These are phyloP conservation scores for Fusarium sp. DNA, from an alignment of 2,329 filamentous ascomycete species.

Conservation along the genomic window DNA sequence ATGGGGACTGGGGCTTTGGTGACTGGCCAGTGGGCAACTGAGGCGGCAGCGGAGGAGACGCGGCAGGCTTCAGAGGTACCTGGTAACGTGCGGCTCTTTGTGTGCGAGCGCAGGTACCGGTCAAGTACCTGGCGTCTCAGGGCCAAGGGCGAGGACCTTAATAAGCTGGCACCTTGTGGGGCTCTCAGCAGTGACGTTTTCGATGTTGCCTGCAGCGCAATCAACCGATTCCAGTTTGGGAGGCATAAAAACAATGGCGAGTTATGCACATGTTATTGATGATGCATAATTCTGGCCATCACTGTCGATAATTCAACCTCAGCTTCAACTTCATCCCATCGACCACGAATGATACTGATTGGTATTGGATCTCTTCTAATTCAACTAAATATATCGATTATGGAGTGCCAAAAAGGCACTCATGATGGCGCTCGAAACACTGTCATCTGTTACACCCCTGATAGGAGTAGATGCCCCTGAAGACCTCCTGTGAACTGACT, in stretches of 20 bases:
- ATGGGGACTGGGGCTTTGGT: conserved; percentile 37
- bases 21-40: conserved; percentile 36
- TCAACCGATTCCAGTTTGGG: not conserved
- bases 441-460: not conserved
- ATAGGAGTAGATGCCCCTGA: not conserved
- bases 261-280: conserved; percentile 17
- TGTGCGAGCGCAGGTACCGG: conserved; percentile 38
- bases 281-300: not conserved
- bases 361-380: not conserved
- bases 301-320: not conserved
- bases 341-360: not conserved
- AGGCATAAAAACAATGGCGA: conserved; percentile 16
- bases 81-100: not conserved
- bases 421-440: not conserved
- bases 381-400: not conserved
- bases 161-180: conserved; percentile 38
- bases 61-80: conserved; percentile 35
- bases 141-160: conserved; percentile 16
- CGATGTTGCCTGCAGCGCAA: conserved; percentile 48
- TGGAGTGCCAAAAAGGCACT: not conserved
- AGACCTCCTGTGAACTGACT: not conserved
- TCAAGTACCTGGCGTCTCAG: conserved; percentile 13
- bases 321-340: not conserved
- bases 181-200: conserved; percentile 48
- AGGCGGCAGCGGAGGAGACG: conserved; percentile 22